These are phyloP conservation scores for Candida ponderosae DNA, from an alignment of 805 yeast species.

Conservation along the genomic window DNA sequence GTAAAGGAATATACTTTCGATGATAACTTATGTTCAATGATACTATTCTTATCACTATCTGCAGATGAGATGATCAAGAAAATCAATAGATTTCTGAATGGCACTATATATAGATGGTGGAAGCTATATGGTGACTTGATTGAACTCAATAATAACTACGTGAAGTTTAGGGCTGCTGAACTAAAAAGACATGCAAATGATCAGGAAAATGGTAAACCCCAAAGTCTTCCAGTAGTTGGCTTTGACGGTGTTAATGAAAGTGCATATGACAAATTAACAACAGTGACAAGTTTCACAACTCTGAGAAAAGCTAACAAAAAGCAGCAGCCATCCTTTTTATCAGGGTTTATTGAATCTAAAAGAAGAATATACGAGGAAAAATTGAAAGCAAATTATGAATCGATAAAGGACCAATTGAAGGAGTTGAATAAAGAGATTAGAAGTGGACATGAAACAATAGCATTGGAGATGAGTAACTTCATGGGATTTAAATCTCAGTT, in stretches of 20 bases:
- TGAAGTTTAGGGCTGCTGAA: constrained; percentile 19
- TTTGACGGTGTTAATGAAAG: constrained; percentile 19
- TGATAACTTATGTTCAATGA: constrained; percentile 9
- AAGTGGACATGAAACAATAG: constrained; percentile 50
- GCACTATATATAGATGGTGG: constrained; percentile 38
- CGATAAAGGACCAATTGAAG: constrained; percentile 33
- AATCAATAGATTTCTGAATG: constrained; percentile 24
- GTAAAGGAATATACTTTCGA: constrained; percentile 16
- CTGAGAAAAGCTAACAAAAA: constrained; percentile 7
- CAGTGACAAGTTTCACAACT: constrained; percentile 11
- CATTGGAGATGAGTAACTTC: constrained; percentile 55
- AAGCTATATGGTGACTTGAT: constrained; percentile 32
- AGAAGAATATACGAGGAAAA: constrained; percentile 38
- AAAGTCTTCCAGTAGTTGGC: constrained; percentile 11
- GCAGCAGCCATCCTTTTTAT: constrained; percentile 20
- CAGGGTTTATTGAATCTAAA: constrained; percentile 42
- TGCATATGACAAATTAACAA: constrained; percentile 14
- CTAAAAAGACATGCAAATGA: constrained; percentile 2
- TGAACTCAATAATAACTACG: constrained; percentile 24
- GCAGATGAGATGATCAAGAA: constrained; percentile 20
- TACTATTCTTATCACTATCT: constrained; percentile 13
- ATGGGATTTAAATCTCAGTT: constrained; percentile 41
- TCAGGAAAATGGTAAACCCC: constrained; percentile 1
- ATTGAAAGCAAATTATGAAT: constrained; percentile 30
- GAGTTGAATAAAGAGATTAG: constrained; percentile 40